phyloP scores from a whole-genome alignment of 2,329 filamentous ascomycete genomes.

The Colletotrichum sansevieriae region DNA sequence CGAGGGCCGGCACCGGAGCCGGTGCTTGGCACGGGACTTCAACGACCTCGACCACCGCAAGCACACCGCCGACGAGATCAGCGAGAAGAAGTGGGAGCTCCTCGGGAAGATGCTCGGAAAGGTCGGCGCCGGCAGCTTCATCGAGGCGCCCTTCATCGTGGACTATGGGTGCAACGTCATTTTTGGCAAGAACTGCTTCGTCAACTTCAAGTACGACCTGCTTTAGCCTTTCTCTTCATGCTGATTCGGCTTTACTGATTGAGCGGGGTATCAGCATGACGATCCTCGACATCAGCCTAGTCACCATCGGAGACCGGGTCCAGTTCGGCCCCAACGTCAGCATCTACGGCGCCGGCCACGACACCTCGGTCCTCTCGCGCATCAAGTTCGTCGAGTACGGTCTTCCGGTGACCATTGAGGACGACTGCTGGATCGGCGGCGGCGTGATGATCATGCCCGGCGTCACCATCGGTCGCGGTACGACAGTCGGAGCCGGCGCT shows the following conservation, averaged over 20 bases:
- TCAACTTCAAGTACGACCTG: constrained; percentile 58
- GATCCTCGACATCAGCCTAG: constrained; percentile 64
- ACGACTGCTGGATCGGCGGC: constrained; percentile 63
- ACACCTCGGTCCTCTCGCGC: constrained; percentile 61
- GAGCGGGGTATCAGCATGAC: constrained; percentile 48
- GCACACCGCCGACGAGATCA: constrained; percentile 51
- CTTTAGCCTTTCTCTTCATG: too few relatives aligned
- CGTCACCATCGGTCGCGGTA: constrained; percentile 56
- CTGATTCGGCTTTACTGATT: neutral
- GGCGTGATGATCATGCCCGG: constrained; percentile 58
- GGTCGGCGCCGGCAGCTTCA: constrained; percentile 62
- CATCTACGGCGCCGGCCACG: constrained; percentile 66
- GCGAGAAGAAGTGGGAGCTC: constrained; percentile 53
- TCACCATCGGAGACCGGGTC: constrained; percentile 64
- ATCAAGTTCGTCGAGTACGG: constrained; percentile 63
- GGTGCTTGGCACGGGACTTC: constrained; percentile 63
- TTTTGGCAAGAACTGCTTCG: constrained; percentile 69
- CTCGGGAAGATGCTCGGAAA: constrained; percentile 60
- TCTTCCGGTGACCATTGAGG: constrained; percentile 60
- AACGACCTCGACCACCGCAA: constrained; percentile 67
- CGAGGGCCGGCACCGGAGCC: constrained; percentile 59
- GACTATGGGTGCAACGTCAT: constrained; percentile 74
- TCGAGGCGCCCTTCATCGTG: constrained; percentile 70
- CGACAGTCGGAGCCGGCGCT: constrained; percentile 54
- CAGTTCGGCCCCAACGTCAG: constrained; percentile 66